Conservation (phyloP, 2,329 filamentous ascomycete genomes). For the Sporothrix mexicana region DNA sequence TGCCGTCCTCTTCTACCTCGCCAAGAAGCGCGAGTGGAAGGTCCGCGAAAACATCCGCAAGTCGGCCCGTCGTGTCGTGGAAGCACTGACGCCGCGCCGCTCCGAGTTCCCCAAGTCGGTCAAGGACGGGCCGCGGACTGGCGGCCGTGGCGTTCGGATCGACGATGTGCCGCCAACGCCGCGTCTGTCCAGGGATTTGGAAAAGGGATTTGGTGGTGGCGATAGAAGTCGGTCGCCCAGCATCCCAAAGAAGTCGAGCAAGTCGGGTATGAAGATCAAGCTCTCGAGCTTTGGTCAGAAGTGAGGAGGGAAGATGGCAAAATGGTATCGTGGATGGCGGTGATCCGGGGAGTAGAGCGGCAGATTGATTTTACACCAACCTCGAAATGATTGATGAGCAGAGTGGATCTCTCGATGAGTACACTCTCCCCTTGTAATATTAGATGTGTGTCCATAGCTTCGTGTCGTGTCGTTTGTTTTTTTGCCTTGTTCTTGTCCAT, state of each 20-base stretch:
- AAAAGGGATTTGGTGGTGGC: constrained; percentile 57
- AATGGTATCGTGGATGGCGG: not conserved
- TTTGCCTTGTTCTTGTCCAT: not conserved
- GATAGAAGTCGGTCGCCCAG: constrained; percentile 33
- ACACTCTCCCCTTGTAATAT: constrained; percentile 1
- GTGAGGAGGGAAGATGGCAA: constrained; percentile 33
- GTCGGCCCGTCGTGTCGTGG: constrained; percentile 67
- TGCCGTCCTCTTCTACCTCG: constrained; percentile 74
- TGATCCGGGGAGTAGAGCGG: not conserved
- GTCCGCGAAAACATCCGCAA: constrained; percentile 73
- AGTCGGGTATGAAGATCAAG: constrained; percentile 31
- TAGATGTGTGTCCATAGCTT: constrained; percentile 12
- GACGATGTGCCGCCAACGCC: constrained; percentile 67
- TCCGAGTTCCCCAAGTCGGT: constrained; percentile 65
- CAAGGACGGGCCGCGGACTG: constrained; percentile 49
- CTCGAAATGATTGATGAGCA: not conserved
- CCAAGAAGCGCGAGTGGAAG: constrained; percentile 86
- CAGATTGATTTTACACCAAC: not conserved
- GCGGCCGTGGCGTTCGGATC: constrained; percentile 52
- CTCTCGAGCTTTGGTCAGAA: constrained; percentile 43
- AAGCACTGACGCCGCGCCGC: constrained; percentile 66
- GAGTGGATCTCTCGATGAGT: constrained; percentile 1
- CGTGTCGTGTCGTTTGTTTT: not conserved
- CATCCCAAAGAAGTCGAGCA: constrained; percentile 41
- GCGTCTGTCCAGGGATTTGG: constrained; percentile 61